phyloP scores from a whole-genome alignment of 2,329 filamentous ascomycete species.

The Tympanopsis confertula region DNA sequence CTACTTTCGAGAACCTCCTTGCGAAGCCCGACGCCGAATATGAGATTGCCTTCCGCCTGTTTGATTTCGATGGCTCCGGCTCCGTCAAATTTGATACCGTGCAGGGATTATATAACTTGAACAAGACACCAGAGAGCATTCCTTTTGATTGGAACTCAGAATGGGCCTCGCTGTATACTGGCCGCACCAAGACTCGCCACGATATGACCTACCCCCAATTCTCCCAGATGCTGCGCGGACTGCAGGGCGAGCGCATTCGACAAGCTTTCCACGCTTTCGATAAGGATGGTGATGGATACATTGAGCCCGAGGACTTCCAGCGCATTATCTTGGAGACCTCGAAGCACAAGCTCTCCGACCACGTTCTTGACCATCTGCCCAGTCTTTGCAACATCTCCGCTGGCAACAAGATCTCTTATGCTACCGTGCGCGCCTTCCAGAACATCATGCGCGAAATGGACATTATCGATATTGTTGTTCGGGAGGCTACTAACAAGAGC shows the following conservation, averaged over 20 bases:
- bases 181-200: constrained; percentile 68
- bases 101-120: constrained; percentile 71
- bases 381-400: constrained; percentile 90
- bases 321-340: constrained; percentile 90
- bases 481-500: constrained; percentile 75
- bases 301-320: constrained; percentile 90
- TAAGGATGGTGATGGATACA: constrained; percentile 73
- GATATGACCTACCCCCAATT: constrained; percentile 93
- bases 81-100: constrained; percentile 84
- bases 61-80: constrained; percentile 76
- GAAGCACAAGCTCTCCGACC: constrained; percentile 92
- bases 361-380: constrained; percentile 79
- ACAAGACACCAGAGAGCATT: constrained; percentile 74
- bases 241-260: constrained; percentile 90
- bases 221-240: constrained; percentile 89
- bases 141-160: constrained; percentile 96
- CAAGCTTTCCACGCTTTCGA: constrained; percentile 92
- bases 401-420: constrained; percentile 90
- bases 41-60: constrained; percentile 94
- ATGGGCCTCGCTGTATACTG: constrained; percentile 91
- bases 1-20: constrained; percentile 85
- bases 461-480: constrained; percentile 83
- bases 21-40: constrained; percentile 94
- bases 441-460: constrained; percentile 98
- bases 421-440: constrained; percentile 93